Base-by-base conservation (phyloP, 352 stramenopile species). In the Bremia lactucae region DNA sequence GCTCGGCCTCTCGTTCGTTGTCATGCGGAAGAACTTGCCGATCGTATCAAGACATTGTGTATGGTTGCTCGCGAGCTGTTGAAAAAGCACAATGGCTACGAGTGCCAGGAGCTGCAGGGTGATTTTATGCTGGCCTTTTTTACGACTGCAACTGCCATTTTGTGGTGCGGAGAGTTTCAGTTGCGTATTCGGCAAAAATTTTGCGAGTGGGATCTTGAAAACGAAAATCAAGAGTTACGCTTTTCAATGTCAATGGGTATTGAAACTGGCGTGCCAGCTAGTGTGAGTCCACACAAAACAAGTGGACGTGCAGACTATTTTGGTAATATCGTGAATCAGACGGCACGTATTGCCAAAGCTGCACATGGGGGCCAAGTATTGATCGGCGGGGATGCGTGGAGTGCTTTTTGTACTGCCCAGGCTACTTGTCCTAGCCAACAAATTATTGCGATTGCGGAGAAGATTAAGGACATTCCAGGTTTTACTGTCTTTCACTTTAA, bases 51-150 rank as follows among this genome's bases (percentile, higher is more conserved):
- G 56, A 80, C 59, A 13, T 64, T 92, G 25, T 92, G 80, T 57
- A 74, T 76, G 39, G 61, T 90, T 1, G 79, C 80, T 14, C 71
- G 80, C 4, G 62, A 87, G 46, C 31, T 93, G 14, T 42, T 93
- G 28, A 51, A 76, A 26, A 82, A 83, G 41, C 72, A 90, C 54
- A 85, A 90, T 50, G 81, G 81, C 7, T 93, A 93, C 58, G 81
- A 93, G 44, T 93, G 81, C 26, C 81, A 93, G 46, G 81, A 93
- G 49, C 57, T 91, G 18, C 78, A 91, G 50, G 81, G 81, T 31
- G 81, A 93, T 46, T 93, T 93, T 31, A 93, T 93, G 81, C 52
- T 93, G 34, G 81, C 81, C 25, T 93, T 93, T 24, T 89, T 89
- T 55, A 83, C 83, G n/a, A 75, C 78, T 13, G 65, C 67, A 6